Conservation (phyloP, 2,329 filamentous ascomycete species). For the Colletotrichum sp. region DNA sequence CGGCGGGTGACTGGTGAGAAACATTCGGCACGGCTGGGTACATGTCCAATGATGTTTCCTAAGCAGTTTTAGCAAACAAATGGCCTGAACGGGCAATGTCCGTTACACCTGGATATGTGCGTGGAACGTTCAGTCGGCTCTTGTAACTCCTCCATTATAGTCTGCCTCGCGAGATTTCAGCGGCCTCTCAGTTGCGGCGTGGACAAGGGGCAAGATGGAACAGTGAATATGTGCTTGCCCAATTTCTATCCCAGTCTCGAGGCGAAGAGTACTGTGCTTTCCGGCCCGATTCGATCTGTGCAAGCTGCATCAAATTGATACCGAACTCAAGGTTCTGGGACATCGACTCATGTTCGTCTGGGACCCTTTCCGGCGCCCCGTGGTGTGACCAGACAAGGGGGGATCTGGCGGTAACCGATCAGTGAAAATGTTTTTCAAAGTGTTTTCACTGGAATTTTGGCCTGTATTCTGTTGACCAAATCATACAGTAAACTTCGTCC, state of each 20-base stretch:
- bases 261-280: not conserved
- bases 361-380: not conserved
- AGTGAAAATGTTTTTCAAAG: not conserved
- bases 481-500: not conserved
- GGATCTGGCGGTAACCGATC: not conserved
- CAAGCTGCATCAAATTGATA: not conserved
- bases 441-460: not conserved
- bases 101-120: not conserved
- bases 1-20: not conserved
- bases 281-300: not conserved
- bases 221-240: not conserved
- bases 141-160: not conserved
- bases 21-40: not conserved
- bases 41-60: not conserved
- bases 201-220: not conserved
- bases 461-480: not conserved
- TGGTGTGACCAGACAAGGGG: not conserved
- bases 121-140: conserved; percentile 1
- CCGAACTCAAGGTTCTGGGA: conserved; percentile 1
- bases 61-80: not conserved
- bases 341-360: not conserved
- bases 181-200: not conserved
- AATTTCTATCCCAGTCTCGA: not conserved
- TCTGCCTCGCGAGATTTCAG: not conserved
- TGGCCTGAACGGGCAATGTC: not conserved